Conservation (phyloP, 495 filamentous ascomycete species). For the Lineolata rhizophorae region DNA sequence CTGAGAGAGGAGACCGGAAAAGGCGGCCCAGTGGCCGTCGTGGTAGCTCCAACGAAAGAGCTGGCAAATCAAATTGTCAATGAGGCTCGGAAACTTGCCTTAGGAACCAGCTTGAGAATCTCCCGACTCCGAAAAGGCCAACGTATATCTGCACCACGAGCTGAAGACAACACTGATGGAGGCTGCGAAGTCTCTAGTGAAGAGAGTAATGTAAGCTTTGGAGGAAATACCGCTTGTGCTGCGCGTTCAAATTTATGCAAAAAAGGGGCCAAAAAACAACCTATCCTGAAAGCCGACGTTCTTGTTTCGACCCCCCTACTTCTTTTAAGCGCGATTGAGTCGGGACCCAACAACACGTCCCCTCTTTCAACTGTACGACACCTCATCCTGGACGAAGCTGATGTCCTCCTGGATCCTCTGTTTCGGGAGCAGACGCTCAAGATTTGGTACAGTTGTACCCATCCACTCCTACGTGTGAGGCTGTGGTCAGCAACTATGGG, state of each 20-base stretch:
- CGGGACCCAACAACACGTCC: too few species aligned
- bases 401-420: conserved; percentile 76
- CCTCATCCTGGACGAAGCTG: conserved; percentile 80
- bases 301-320: conserved; percentile 72
- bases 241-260: too few species aligned
- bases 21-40: conserved; percentile 31
- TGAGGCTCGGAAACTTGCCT: conserved; percentile 61
- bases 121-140: conserved; percentile 71
- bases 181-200: conserved; percentile 20
- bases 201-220: conserved; percentile 6
- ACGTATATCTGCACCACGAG: conserved; percentile 11
- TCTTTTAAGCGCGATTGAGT: conserved; percentile 41
- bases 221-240: background rate
- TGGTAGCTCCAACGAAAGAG: conserved; percentile 84
- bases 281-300: conserved; percentile 45
- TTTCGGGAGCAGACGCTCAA: conserved; percentile 77
- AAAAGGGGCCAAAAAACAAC: conserved; percentile 9
- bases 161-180: conserved; percentile 12
- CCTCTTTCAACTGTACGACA: conserved; percentile 40
- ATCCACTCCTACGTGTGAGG: conserved; percentile 41
- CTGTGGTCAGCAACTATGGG: conserved; percentile 96
- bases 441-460: conserved; percentile 61
- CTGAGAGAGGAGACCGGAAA: background rate
- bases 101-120: conserved; percentile 58
- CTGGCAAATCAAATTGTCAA: conserved; percentile 82